Base-by-base conservation (phyloP, 345 rosid species). In the Eucalyptus victrix region DNA sequence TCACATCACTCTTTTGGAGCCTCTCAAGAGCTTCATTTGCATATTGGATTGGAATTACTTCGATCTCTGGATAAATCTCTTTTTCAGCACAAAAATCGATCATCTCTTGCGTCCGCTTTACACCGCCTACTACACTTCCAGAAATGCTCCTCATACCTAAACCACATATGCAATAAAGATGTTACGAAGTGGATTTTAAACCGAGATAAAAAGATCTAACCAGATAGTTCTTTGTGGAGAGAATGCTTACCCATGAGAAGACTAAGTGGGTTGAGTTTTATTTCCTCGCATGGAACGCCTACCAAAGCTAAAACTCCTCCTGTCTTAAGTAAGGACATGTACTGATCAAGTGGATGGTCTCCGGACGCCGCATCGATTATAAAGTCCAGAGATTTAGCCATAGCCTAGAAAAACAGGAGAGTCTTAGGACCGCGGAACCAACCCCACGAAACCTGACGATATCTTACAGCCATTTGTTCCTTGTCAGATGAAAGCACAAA, bases 361-460 rank as follows among this genome's bases (percentile, higher is more conserved):
- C 99, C 98, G 47, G 98, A 96, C 42, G 98, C 96, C 4, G 98
- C 93, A 90, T 96, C 98, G 60, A 97, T n/a, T 4, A 97, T 92
- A 87, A 96, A 97, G 94, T 96, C 98, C 51, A 96, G 91, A 28
- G 99, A 94, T 81, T 94, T 96, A 45, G 90, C 89, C 49, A 94
- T 54, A 40, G 92, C 93, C 98, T 96, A 93, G 88, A 90, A 58
- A 69, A 88, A 17, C 45, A 19, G 12, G 42, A 50, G 9, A 6
- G 42, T 21, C 45, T 49, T 50, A 54, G 40, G 87, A 30, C 34
- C 9, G 45, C 53, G 42, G 26, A 45, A 44, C 24, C 56, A 53
- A 34, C 21, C 6, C 9, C 18, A 28, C 45, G 28, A 49, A n/a
- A 86, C 37, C 58, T 24, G 24, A 30, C 40, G 13, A 30, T 30